Percentiles rank a stretch among this genome's conserved stretches.
Evolutionary conservation across 176 grass and related monocot species (phyloP).

Genomic region (Dactylis glomerata): DNA sequence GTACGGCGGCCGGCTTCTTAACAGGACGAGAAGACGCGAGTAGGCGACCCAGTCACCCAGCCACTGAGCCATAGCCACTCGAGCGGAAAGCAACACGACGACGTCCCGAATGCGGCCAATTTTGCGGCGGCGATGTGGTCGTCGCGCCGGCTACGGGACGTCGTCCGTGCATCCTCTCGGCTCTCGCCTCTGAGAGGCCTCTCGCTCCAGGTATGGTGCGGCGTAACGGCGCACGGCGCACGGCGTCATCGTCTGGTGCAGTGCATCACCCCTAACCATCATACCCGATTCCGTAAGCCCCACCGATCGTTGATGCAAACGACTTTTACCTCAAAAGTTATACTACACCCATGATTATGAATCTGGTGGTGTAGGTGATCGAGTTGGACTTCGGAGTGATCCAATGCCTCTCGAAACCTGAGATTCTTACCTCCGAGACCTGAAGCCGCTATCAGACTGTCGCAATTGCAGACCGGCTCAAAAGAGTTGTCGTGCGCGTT

Average conservation of each 20-base stretch:
- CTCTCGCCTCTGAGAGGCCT: neutral
- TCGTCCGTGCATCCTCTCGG: neutral
- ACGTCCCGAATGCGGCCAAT: neutral
- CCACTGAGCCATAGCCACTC: neutral
- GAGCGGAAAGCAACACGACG: conserved; percentile 17
- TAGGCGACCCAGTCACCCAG: neutral
- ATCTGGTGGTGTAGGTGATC: neutral
- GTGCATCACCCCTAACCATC: neutral
- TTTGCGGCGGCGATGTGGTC: neutral
- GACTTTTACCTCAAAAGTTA: neutral
- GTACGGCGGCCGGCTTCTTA: neutral
- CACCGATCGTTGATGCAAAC: neutral
- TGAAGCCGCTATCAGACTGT: conserved; percentile 7
- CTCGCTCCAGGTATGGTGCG: neutral
- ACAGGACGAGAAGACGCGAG: neutral
- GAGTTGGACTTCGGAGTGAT: neutral
- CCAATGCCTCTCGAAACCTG: no score
- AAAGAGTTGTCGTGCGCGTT: conserved; percentile 8
- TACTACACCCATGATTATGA: neutral
- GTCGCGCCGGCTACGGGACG: neutral
- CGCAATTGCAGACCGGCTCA: conserved; percentile 22
- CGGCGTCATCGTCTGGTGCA: neutral
- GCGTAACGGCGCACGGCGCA: neutral
- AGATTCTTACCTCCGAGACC: neutral
- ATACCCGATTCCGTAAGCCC: neutral